A percentile compares a stretch with the other conserved stretches of the same genome.
These are phyloP conservation scores for Penicillium lividum DNA, from an alignment of 495 filamentous ascomycete genomes.

Conservation along the genomic window DNA sequence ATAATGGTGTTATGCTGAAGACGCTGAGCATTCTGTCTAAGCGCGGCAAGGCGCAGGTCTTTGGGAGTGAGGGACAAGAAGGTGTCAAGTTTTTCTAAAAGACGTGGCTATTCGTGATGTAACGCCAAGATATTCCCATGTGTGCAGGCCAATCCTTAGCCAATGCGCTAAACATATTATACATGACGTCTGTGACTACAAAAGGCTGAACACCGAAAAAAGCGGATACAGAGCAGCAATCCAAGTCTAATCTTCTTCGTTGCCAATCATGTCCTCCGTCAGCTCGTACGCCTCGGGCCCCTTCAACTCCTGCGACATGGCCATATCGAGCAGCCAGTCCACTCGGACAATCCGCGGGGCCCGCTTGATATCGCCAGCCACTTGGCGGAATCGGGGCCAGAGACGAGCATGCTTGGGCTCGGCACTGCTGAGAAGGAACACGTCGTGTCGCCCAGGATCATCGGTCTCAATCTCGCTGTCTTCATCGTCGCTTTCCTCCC, in stretches of 20 bases:
- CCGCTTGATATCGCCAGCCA: conserved; percentile 71
- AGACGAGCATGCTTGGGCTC: conserved; percentile 65
- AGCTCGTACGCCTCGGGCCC: conserved; percentile 64
- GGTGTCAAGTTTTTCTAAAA: conserved; percentile 94
- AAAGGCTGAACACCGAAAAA: neutral
- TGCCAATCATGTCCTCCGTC: conserved; percentile 35
- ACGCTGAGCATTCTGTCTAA: conserved; percentile 80
- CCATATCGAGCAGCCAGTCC: conserved; percentile 88
- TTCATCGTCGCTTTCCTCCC: conserved; percentile 48
- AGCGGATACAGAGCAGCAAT: neutral
- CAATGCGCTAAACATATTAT: conserved; percentile 15
- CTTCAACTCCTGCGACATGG: conserved; percentile 77
- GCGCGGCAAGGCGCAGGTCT: conserved; percentile 88
- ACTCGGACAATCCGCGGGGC: conserved; percentile 72
- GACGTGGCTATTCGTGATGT: conserved; percentile 27
- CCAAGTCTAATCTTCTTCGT: conserved; percentile 28
- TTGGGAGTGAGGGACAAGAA: conserved; percentile 79
- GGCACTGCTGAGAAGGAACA: conserved; percentile 72
- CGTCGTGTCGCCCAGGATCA: conserved; percentile 62
- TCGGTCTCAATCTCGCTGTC: conserved; percentile 54
- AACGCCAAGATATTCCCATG: conserved; percentile 21
- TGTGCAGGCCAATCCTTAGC: conserved; percentile 7
- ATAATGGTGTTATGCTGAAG: conserved; percentile 73
- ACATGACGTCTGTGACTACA: conserved; percentile 14
- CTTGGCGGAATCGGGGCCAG: conserved; percentile 77